Percentiles rank a stretch among this genome's conserved stretches.
These are phyloP conservation scores for Eucalyptus cloeziana DNA, from an alignment of 345 rosid genomes.

Conservation along the genomic window DNA sequence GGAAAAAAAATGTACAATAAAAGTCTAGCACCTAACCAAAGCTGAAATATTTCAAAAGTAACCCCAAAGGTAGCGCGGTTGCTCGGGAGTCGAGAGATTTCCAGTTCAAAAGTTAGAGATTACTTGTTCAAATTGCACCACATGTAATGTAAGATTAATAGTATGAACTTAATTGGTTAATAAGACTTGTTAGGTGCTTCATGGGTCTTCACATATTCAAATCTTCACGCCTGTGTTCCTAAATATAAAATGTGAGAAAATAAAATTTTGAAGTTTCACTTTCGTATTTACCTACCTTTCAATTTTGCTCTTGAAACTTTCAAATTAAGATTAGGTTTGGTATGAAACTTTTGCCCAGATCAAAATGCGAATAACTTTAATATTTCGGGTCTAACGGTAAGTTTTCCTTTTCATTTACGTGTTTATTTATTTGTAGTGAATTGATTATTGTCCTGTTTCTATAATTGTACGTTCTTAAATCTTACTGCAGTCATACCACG, in stretches of 20 bases:
- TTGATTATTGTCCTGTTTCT: not conserved
- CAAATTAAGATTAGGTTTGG: not conserved
- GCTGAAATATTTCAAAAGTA: not conserved
- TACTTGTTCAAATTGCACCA: not conserved
- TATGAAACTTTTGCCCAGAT: not conserved
- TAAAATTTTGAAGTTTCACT: not conserved
- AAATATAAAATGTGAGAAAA: not conserved
- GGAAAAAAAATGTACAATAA: not conserved
- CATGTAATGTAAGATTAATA: not conserved
- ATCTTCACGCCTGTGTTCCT: not conserved
- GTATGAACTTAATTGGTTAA: not conserved
- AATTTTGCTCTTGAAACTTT: not conserved
- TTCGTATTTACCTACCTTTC: not conserved
- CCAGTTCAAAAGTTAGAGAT: not conserved
- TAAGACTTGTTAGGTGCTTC: not conserved
- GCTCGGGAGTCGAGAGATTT: not conserved
- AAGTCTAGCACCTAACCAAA: not conserved
- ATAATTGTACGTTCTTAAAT: not conserved
- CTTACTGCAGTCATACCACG: not conserved
- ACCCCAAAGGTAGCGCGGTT: not conserved
- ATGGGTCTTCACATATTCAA: not conserved
- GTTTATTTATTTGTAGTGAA: not conserved
- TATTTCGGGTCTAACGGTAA: not conserved
- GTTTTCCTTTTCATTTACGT: not conserved
- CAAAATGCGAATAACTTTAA: not conserved